Conservation (phyloP, 805 yeast genomes). For the Wickerhamiella occidentalis region DNA sequence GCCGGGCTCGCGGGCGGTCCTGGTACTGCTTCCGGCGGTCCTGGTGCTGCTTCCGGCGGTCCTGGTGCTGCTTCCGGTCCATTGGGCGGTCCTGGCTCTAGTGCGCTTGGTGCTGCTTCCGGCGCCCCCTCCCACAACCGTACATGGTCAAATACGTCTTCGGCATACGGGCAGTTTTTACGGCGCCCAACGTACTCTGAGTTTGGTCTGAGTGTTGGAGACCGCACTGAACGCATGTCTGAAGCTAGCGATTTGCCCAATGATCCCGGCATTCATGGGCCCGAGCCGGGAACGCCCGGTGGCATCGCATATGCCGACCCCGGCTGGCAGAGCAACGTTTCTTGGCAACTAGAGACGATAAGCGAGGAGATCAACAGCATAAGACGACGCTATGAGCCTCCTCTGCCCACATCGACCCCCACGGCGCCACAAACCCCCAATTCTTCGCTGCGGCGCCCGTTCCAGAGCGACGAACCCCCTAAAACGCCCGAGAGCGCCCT, state of each 20-base stretch:
- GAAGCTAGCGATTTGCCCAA: slow-evolving; percentile 4
- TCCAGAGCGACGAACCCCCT: not conserved
- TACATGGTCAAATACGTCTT: slow-evolving; percentile 17
- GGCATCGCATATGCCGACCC: not conserved
- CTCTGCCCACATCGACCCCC: not conserved
- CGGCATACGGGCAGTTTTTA: slow-evolving; percentile 21
- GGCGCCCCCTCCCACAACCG: slow-evolving; percentile 12
- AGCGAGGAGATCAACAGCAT: slow-evolving; percentile 22
- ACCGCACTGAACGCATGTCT: slow-evolving; percentile 11
- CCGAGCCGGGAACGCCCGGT: not conserved
- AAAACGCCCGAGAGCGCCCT: not conserved
- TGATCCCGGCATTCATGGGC: slow-evolving; percentile 3
- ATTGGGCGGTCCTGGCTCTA: too few relatives aligned
- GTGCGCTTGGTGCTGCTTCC: too few relatives aligned
- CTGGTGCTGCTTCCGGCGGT: too few relatives aligned
- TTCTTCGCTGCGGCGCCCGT: not conserved
- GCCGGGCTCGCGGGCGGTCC: not conserved
- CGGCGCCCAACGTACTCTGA: slow-evolving; percentile 21
- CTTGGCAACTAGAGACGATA: slow-evolving; percentile 23
- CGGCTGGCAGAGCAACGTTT: slow-evolving; percentile 21
- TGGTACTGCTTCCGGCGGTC: not conserved
- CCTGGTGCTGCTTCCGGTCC: too few relatives aligned
- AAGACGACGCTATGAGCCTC: slow-evolving; percentile 14
- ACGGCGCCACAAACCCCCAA: not conserved
- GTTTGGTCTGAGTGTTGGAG: slow-evolving; percentile 22